Percentiles rank a stretch among this genome's conserved stretches.
Conservation (phyloP, 139 green algal genomes). For the Micractinium sp. region DNA sequence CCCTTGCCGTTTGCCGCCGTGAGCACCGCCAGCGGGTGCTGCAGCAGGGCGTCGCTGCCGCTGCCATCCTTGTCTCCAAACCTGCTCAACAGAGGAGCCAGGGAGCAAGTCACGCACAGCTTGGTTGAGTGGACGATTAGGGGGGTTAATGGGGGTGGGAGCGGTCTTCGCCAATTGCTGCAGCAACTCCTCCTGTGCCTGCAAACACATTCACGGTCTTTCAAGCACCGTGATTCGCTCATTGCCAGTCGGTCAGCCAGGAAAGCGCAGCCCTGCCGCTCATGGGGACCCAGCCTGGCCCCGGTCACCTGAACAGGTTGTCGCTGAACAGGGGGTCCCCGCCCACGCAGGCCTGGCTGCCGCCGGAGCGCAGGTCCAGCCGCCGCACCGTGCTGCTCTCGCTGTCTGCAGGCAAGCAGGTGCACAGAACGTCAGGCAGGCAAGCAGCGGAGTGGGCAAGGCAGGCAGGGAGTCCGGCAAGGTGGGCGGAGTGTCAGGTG, state of each 20-base stretch:
- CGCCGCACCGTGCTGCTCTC: slow-evolving; percentile 74
- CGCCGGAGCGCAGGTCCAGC: slow-evolving; percentile 64
- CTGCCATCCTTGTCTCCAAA: slow-evolving; percentile 81
- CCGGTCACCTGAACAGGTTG: slow-evolving; percentile 74
- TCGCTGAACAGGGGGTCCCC: slow-evolving; percentile 79
- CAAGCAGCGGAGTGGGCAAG: not conserved
- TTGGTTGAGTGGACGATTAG: too few species aligned
- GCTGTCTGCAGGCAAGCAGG: slow-evolving; percentile 64
- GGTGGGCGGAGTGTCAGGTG: not conserved
- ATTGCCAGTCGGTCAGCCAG: too few species aligned
- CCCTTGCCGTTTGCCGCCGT: slow-evolving; percentile 36
- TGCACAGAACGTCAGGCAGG: too few species aligned
- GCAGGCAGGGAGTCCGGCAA: not conserved
- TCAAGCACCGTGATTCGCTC: too few species aligned
- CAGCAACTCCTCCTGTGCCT: too few species aligned
- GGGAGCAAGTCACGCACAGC: not conserved
- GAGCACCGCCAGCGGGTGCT: slow-evolving; percentile 70
- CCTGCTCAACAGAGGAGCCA: not conserved
- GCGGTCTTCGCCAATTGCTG: too few species aligned
- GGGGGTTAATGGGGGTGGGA: not conserved
- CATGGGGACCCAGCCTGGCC: not conserved
- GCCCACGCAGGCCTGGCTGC: slow-evolving; percentile 52
- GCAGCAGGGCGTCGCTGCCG: slow-evolving; percentile 62
- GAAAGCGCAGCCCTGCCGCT: not conserved
- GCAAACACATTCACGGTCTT: too few species aligned